Evolutionary conservation across 2,329 filamentous ascomycete species (phyloP), one percentile per base, ranked within the genome.

Genomic region (Epichloe festucae): DNA sequence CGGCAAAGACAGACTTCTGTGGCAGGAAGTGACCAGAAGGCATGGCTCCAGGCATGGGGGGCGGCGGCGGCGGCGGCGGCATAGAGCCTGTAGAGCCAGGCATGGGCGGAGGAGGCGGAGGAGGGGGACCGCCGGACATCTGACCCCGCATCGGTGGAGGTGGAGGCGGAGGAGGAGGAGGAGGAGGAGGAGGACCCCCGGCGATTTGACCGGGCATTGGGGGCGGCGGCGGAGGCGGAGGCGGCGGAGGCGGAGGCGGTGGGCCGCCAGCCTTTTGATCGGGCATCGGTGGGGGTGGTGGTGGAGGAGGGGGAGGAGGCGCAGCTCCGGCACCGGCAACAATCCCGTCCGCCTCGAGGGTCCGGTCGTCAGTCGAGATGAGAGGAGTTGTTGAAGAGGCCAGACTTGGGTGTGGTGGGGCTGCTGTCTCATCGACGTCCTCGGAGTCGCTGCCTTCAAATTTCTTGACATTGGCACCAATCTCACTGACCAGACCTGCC

Each of bases 361-460:
- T 82, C 74, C 23, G 5, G 40, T 68, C 69, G 53, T 87, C 84
- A 54, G 72, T 75, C 35, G 81, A 82, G 7, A 81, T 87, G 58
- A 80, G 76, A 6, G 84, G 84, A n/a, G 80, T 76, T 51, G 80
- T 76, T 51, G 83, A 75, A 11, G 82, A 81, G 56, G 89, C 84
- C 55, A 88, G 70, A 66, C 84, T 88, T 31, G 84, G 85, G 63
- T 89, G 84, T 19, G 83, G 87, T 45, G 85, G 80, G 38, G 85
- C 88, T 1, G 85, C 87, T 53, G 84, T 74, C 50, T 80, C 75
- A 48, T 81, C 79, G 41, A 76, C 78, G 57, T 81, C 79, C 58
- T 86, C 84, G 35, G 82, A 84, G 59, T 89, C 86, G 63, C 84
- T 87, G 45, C 75, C 85, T 62, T 86, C 86, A 60, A 82, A 80